Percentiles rank a stretch among this genome's conserved stretches.
These are phyloP conservation scores for Mycena crocata DNA, from an alignment of 768 basidiomycete species.

Conservation along the genomic window DNA sequence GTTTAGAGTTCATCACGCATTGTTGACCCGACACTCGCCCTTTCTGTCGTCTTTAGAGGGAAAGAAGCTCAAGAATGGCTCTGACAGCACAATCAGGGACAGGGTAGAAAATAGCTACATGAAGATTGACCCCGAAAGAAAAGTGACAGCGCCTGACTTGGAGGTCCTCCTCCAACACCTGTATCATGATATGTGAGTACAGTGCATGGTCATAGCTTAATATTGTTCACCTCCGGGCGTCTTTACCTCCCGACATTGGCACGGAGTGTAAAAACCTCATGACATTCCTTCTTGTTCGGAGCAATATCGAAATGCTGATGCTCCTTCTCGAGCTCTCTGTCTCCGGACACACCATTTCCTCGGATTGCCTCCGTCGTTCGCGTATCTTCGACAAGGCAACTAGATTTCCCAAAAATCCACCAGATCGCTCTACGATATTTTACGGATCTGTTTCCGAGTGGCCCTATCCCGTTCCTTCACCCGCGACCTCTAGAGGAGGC, in stretches of 20 bases:
- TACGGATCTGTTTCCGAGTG: conserved; percentile 60
- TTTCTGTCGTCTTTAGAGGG: conserved; percentile 15
- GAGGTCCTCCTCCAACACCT: conserved; percentile 69
- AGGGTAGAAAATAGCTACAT: conserved; percentile 26
- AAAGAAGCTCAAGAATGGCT: background rate
- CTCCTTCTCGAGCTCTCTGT: conserved; percentile 57
- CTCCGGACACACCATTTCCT: conserved; percentile 53
- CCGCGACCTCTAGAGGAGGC: conserved; percentile 64
- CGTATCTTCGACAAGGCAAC: conserved; percentile 62
- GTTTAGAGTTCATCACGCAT: conserved; percentile 68
- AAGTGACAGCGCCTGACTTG: conserved; percentile 60
- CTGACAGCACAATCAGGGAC: background rate
- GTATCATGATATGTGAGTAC: conserved; percentile 75
- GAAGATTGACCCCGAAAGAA: conserved; percentile 51
- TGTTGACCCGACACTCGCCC: conserved; percentile 65
- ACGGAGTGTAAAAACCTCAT: conserved; percentile 14
- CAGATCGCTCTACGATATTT: conserved; percentile 55
- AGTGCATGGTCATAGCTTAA: background rate
- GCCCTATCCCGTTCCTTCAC: conserved; percentile 55
- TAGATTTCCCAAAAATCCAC: conserved; percentile 68
- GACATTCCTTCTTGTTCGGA: conserved; percentile 11
- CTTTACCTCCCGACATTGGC: conserved; percentile 7
- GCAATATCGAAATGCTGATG: conserved; percentile 19
- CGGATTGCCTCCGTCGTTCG: conserved; percentile 68
- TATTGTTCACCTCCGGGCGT: background rate